These are phyloP conservation scores for Grosmannia clavigera DNA, from an alignment of 2,329 filamentous ascomycete genomes.

Conservation along the genomic window DNA sequence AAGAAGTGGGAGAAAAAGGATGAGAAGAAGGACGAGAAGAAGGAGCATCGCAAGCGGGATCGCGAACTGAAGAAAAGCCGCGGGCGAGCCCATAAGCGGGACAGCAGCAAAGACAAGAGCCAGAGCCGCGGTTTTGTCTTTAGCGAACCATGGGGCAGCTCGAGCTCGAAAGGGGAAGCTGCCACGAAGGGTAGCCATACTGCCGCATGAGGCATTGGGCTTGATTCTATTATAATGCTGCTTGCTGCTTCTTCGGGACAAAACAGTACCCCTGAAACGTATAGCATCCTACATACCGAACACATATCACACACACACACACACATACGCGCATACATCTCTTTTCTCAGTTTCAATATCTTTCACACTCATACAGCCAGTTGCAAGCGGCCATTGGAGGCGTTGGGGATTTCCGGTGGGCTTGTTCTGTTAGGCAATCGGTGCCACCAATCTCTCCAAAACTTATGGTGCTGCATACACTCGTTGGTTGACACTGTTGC, in stretches of 20 bases:
- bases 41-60: not conserved
- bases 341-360: not conserved
- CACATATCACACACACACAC: not conserved
- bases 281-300: too few species aligned
- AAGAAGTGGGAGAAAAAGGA: not conserved
- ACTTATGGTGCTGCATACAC: not conserved
- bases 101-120: not conserved
- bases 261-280: not conserved
- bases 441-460: not conserved
- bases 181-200: not conserved
- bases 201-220: not conserved
- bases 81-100: constrained; percentile 1
- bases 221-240: too few species aligned
- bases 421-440: not conserved
- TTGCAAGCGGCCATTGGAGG: not conserved
- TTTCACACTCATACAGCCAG: not conserved
- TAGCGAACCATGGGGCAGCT: constrained; percentile 10
- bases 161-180: constrained; percentile 1
- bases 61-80: constrained; percentile 1
- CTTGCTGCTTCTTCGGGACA: not conserved
- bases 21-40: not conserved
- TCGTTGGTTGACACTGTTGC: not conserved
- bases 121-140: constrained; percentile 8
- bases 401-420: not conserved
- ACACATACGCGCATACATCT: not conserved